phyloP scores from a whole-genome alignment of 371 early-diverging fungal species.

The Mortierella sp. region DNA sequence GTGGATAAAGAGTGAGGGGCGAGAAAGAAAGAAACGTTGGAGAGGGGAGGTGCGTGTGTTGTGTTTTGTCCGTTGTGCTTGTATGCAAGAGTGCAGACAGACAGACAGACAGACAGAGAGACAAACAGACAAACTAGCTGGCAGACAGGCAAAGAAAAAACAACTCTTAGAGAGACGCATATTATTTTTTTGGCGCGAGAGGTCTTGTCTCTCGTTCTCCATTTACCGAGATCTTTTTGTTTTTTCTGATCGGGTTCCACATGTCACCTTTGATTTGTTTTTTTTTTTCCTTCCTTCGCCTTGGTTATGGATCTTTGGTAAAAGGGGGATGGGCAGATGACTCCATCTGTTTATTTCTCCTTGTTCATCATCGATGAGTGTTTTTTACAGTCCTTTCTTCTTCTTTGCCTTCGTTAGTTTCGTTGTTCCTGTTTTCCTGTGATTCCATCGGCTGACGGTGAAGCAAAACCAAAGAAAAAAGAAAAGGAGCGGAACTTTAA shows the following conservation, averaged over 20 bases:
- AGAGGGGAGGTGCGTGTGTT: neutral
- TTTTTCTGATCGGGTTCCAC: neutral
- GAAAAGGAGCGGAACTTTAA: slow-evolving; percentile 5
- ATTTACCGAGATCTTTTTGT: neutral
- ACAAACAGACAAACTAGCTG: neutral
- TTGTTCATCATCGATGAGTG: too few species aligned
- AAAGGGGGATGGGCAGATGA: neutral
- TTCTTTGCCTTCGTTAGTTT: neutral
- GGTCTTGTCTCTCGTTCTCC: neutral
- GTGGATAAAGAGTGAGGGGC: neutral
- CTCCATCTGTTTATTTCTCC: neutral
- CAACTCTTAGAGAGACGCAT: too few species aligned
- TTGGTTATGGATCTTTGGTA: neutral
- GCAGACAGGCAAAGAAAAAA: too few species aligned
- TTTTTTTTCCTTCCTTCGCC: neutral
- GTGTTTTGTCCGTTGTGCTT: neutral
- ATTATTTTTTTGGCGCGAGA: neutral
- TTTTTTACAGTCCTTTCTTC: too few species aligned
- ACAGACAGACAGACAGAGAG: neutral
- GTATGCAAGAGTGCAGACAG: slow-evolving; percentile 1
- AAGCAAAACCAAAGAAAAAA: neutral
- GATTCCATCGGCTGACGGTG: neutral
- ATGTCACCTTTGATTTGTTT: neutral
- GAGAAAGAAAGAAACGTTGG: neutral
- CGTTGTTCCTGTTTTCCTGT: neutral